Evolutionary conservation across 2,329 filamentous ascomycete species (phyloP).

Genomic region (Davidsoniella australis): DNA sequence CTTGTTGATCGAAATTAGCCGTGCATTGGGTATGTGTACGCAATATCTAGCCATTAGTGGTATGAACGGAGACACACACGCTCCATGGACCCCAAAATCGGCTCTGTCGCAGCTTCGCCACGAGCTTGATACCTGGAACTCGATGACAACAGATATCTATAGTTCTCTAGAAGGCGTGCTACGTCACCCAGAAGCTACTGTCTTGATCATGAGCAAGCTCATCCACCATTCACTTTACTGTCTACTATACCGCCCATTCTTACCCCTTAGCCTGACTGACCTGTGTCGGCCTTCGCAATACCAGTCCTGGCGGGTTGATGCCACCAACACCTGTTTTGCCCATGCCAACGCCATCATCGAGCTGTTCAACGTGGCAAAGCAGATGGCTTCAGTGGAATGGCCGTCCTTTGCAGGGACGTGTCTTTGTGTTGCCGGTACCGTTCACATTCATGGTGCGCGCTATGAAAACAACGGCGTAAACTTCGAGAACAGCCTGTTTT

Average conservation of each 20-base stretch:
- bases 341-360: constrained; percentile 81
- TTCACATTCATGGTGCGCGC: constrained; percentile 73
- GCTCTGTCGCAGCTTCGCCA: constrained; percentile 74
- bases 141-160: constrained; percentile 64
- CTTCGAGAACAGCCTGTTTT: constrained; percentile 44
- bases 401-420: constrained; percentile 76
- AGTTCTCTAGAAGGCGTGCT: constrained; percentile 60
- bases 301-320: constrained; percentile 84
- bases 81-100: constrained; percentile 77
- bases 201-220: constrained; percentile 66
- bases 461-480: constrained; percentile 40
- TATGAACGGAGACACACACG: constrained; percentile 77
- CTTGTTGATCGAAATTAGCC: constrained; percentile 70
- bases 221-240: constrained; percentile 80
- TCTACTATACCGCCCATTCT: constrained; percentile 69
- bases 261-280: constrained; percentile 70
- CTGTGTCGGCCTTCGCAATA: constrained; percentile 66
- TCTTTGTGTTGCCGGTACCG: constrained; percentile 70
- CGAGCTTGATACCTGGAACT: constrained; percentile 71
- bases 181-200: constrained; percentile 60
- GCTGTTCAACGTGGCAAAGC: constrained; percentile 61
- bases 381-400: constrained; percentile 63
- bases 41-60: constrained; percentile 71
- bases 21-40: constrained; percentile 69
- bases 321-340: constrained; percentile 70